Base-by-base conservation (phyloP, 106 monocot genomes). In the Dioscorea alata region DNA sequence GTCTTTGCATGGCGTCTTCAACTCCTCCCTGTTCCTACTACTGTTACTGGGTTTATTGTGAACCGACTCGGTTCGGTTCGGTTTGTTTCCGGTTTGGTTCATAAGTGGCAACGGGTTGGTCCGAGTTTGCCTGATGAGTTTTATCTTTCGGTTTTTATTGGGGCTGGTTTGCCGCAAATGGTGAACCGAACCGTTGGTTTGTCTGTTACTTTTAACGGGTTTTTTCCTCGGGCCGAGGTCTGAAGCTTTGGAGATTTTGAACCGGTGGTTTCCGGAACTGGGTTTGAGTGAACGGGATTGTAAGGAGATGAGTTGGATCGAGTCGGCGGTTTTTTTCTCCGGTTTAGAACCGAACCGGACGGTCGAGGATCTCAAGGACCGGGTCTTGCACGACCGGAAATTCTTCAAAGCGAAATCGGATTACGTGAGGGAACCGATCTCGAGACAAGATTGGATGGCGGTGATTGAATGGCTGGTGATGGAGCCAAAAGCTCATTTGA, bases 341-440 rank as follows among this genome's bases (percentile, higher is more conserved):
- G 84, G 85, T 20, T 63, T 88, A 7, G 68, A 48, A 8, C 32
- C 68, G 2, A 78, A 71, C 31, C 69, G 81, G 63, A 22, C 70
- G n/a, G 76, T 79, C 6, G 63, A 66, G 14, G 70, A 82, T 50
- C 79, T 85, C 0, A 22, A 50, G 21, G 66, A 79, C 53, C 69
- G 88, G 33, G 67, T 59, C 15, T 68, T 76, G 20, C 76, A 61
- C 25, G 13, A 7, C 0, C 85, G 82, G 76, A 76, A 57, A 0
- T 90, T 51, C 75, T 90, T 84, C 81, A 90, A 90, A 48, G 90
- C 77, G 9, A 90, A 86, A 23, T 90, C 90, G 0, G 90, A 90
- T 49, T 86, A 81, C 61, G 90, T 90, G 13, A 68, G 60, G 13
- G 23, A 35, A 0, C 81, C 52, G 6, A 75, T 85, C 19, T 15